Evolutionary conservation across 148 eudicot genomes (phyloP).

Genomic region (Euryodendron excelsum): DNA sequence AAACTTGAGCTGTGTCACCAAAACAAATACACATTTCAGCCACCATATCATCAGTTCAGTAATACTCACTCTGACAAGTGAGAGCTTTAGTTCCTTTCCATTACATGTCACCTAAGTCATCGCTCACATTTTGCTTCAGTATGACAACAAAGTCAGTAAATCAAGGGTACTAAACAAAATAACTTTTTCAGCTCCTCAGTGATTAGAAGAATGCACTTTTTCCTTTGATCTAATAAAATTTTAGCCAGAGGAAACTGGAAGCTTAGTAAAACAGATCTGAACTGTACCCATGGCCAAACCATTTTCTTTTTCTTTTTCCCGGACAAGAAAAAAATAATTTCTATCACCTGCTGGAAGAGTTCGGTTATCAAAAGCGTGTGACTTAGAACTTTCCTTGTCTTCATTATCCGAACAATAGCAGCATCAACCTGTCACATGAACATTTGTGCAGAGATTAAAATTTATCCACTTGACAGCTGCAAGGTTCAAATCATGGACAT

Average conservation of each 20-base stretch:
- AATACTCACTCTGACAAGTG: too few relatives aligned
- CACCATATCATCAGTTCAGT: background rate
- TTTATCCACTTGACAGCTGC: background rate
- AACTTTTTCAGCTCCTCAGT: background rate
- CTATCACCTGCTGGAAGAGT: slow-evolving; percentile 88
- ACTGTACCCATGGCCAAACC: background rate
- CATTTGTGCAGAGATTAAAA: background rate
- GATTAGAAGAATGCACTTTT: background rate
- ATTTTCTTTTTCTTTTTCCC: background rate
- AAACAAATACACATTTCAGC: slow-evolving; percentile 6
- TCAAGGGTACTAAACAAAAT: background rate
- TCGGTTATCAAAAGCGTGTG: slow-evolving; percentile 95
- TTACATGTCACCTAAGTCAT: background rate
- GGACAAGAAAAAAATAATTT: background rate
- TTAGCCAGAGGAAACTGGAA: background rate
- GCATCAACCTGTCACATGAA: slow-evolving; percentile 73
- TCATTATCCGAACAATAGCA: slow-evolving; percentile 98
- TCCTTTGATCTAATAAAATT: background rate
- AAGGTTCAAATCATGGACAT: background rate
- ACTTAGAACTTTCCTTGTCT: slow-evolving; percentile 93
- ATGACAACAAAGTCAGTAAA: background rate
- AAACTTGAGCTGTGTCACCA: slow-evolving; percentile 79
- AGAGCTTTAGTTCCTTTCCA: background rate
- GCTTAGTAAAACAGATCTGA: slow-evolving; percentile 1
- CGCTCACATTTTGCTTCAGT: background rate